phyloP scores from a whole-genome alignment of 805 yeast species.

The Ogataea naganishii region DNA sequence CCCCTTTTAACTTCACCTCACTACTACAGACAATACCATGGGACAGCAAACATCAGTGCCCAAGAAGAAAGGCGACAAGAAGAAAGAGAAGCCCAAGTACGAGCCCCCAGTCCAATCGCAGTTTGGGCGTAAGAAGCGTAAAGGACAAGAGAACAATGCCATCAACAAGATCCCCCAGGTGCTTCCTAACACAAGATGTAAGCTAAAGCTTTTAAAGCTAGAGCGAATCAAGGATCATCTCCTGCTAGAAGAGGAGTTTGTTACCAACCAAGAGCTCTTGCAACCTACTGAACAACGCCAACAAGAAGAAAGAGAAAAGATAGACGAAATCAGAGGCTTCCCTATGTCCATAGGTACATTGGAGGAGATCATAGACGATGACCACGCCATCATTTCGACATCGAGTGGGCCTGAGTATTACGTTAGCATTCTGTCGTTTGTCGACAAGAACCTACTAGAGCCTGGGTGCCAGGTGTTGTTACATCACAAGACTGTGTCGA shows the following conservation, averaged over 20 bases:
- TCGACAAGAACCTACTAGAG: slow-evolving; percentile 89
- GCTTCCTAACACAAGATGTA: slow-evolving; percentile 89
- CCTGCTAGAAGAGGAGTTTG: slow-evolving; percentile 91
- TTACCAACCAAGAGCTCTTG: slow-evolving; percentile 86
- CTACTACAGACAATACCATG: slow-evolving; percentile 25
- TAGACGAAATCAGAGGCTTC: slow-evolving; percentile 91
- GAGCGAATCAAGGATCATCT: slow-evolving; percentile 96
- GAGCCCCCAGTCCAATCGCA: slow-evolving; percentile 94
- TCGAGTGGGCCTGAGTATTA: slow-evolving; percentile 96
- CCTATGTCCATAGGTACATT: slow-evolving; percentile 95
- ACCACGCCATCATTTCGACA: slow-evolving; percentile 95
- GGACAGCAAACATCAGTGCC: slow-evolving; percentile 17
- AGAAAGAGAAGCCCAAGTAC: slow-evolving; percentile 88
- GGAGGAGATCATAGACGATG: slow-evolving; percentile 97
- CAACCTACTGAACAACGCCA: slow-evolving; percentile 96
- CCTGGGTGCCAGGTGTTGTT: slow-evolving; percentile 95
- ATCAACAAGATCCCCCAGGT: slow-evolving; percentile 71
- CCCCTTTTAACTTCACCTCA: no score
- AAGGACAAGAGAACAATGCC: slow-evolving; percentile 68
- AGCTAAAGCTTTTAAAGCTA: slow-evolving; percentile 80
- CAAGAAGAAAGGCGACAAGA: slow-evolving; percentile 29
- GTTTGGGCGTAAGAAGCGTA: slow-evolving; percentile 87
- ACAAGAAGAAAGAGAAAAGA: slow-evolving; percentile 90
- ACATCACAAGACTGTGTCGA: slow-evolving; percentile 91
- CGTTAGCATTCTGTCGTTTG: slow-evolving; percentile 92